Evolutionary conservation across 2,329 filamentous ascomycete species (phyloP), one percentile per base, ranked within the genome.

Genomic region (Tolypocladium sp.): DNA sequence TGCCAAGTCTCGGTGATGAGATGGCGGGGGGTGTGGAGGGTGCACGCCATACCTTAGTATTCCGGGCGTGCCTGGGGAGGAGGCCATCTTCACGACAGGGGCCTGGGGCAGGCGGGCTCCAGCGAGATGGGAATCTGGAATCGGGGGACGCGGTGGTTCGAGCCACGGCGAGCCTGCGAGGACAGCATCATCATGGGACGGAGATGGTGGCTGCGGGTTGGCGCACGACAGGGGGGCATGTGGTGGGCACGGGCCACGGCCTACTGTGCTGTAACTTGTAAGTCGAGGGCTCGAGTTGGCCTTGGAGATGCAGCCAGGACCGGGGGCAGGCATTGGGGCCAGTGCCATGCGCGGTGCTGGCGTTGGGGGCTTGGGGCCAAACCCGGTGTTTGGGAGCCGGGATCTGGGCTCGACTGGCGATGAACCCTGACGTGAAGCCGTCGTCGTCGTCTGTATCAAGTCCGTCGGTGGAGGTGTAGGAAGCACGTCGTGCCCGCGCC

Each of bases 161-260:
- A 55, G 41, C 49, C 33, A 44, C 51, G 22, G 51, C 33, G 38
- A 49, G 44, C n/a, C n/a, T 44, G 8, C 42, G 44, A 44, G 40
- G 40, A 46, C 51, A 52, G 42, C 33, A 52, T 37, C 56, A 27
- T 57, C 56, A 38, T 51, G 49, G 49, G 49, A 52, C 30, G 49
- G 49, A 52, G 10, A 35, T 22, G 56, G 56, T 40, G 56, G 56
- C 56, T 57, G 56, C 44, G 56, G 56, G 56, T 41, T 38, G 56
- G 56, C 41, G 56, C 56, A 52, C 56, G 56, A 42, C 44, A 33
- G 22, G 33, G 30, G 41, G 15, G 20, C 12, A 49, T 25, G 42
- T 4, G n/a, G 30, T 30, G 33, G n/a, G 35, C 9, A 10, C 30
- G 27, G 55, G 55, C n/a, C 7, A 4, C 15, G 42, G 42, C 9